Base-by-base conservation (phyloP, 768 basidiomycete genomes). In the Phylloporus arenicola region DNA sequence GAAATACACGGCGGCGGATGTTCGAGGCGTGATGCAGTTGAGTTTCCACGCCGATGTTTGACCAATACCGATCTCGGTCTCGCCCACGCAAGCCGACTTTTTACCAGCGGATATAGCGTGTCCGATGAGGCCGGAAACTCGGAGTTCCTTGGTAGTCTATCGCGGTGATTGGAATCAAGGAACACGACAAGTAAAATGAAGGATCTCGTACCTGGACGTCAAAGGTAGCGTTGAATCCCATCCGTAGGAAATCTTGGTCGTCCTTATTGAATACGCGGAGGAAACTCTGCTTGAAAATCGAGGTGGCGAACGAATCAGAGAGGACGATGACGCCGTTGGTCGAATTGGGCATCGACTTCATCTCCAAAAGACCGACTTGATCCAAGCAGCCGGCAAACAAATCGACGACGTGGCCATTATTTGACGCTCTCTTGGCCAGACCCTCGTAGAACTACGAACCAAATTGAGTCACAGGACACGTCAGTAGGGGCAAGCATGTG, bases 181-280 rank as follows among this genome's bases (percentile, higher is more conserved):
- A 16, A 19, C 13, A 17, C 2, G 19, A 25, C 9, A 31, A 33
- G 8, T 2, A 10, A n/a, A 46, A 6, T 14, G 25, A 24, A 42
- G 35, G 29, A 48, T 1, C 17, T 59, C 68, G 37, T 60, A 91
- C 92, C 81, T 94, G 88, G 22, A 99, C 95, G 66, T 98, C 96
- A 58, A 99, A 95, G 1, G 93, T 98, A 10, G 93, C 96, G 60
- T 98, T 99, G 75, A 98, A 98, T 48, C 95, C 96, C 94, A 98
- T 97, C 62, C 88, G 82, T 24, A 98, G 76, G 56, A 88, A 79
- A 1, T 94, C 95, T 55, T 95, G 83, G 16, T 88, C 90, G 57
- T 95, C 95, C 68, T 96, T 97, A 63, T 77, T 82, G 69, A 99
- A 92, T 37, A 95, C 74, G 37, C 93, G 82, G 37, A 96, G 78